phyloP scores from a whole-genome alignment of 352 stramenopile species.

The Globisporangium carolinianum region DNA sequence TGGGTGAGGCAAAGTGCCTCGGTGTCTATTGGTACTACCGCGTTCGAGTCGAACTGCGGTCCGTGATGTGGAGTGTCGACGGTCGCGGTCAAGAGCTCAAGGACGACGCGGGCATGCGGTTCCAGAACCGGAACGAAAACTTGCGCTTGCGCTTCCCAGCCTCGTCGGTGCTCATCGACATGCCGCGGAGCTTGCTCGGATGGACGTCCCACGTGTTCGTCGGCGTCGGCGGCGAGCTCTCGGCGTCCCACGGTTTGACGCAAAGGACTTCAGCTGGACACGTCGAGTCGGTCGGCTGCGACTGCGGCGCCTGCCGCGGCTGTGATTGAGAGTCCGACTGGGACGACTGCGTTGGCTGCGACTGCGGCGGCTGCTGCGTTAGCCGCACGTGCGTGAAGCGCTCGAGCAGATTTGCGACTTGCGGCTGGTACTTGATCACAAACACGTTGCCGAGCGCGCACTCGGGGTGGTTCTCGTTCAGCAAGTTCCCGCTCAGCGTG shows the following conservation, averaged over 20 bases:
- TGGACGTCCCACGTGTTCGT: slow-evolving; percentile 30
- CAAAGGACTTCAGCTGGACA: slow-evolving; percentile 16
- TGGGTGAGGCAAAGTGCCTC: not conserved
- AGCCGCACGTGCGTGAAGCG: slow-evolving; percentile 50
- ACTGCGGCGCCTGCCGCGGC: not conserved
- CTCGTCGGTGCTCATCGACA: slow-evolving; percentile 51
- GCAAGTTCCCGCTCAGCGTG: slow-evolving; percentile 52
- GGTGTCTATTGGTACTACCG: slow-evolving; percentile 1
- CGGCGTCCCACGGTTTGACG: slow-evolving; percentile 15
- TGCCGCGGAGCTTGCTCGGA: slow-evolving; percentile 44
- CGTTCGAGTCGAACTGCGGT: no score
- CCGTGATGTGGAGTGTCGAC: not conserved
- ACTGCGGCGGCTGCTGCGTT: slow-evolving; percentile 4
- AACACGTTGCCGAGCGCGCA: slow-evolving; percentile 49
- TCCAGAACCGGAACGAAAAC: slow-evolving; percentile 71
- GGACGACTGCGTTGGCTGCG: slow-evolving; percentile 6
- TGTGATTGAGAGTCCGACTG: no score
- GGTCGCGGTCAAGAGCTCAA: not conserved
- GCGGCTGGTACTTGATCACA: slow-evolving; percentile 55
- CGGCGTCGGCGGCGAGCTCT: slow-evolving; percentile 18
- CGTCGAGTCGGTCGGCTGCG: slow-evolving; percentile 5
- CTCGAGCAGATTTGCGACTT: slow-evolving; percentile 51
- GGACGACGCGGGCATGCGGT: slow-evolving; percentile 6
- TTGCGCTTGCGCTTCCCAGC: slow-evolving; percentile 53
- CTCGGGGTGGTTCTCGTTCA: slow-evolving; percentile 42